These are phyloP conservation scores for Penicillium samsonianum DNA, from an alignment of 495 filamentous ascomycete species.

Conservation along the genomic window DNA sequence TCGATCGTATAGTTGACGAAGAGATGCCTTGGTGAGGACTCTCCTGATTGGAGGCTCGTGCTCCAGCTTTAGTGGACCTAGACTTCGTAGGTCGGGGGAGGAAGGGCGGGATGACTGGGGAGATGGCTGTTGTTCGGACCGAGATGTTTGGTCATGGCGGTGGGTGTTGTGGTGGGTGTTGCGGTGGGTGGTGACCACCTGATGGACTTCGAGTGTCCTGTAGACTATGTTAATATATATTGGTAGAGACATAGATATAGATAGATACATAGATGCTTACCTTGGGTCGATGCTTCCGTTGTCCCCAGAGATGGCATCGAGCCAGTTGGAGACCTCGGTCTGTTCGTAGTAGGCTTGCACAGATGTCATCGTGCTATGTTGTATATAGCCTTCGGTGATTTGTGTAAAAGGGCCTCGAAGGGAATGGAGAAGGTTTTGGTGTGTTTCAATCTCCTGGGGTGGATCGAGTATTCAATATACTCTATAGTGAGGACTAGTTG, in stretches of 20 bases:
- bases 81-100: background rate
- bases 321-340: background rate
- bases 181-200: background rate
- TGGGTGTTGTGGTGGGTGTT: background rate
- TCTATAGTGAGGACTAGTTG: background rate
- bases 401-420: background rate
- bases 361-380: conserved; percentile 5
- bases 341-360: background rate
- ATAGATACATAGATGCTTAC: conserved; percentile 1
- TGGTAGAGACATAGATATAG: background rate
- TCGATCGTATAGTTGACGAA: background rate
- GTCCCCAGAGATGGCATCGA: conserved; percentile 1
- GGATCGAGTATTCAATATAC: background rate
- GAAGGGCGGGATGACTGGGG: background rate
- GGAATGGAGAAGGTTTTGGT: background rate
- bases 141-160: background rate
- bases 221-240: background rate
- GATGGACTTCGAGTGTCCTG: conserved; percentile 3
- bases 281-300: conserved; percentile 5
- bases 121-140: background rate
- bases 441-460: background rate
- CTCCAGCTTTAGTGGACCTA: background rate
- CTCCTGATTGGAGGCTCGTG: background rate
- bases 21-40: background rate
- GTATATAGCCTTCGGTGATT: background rate